Conservation (phyloP, 192 early-diverging fungal species). For the Umbelopsis sp. region DNA sequence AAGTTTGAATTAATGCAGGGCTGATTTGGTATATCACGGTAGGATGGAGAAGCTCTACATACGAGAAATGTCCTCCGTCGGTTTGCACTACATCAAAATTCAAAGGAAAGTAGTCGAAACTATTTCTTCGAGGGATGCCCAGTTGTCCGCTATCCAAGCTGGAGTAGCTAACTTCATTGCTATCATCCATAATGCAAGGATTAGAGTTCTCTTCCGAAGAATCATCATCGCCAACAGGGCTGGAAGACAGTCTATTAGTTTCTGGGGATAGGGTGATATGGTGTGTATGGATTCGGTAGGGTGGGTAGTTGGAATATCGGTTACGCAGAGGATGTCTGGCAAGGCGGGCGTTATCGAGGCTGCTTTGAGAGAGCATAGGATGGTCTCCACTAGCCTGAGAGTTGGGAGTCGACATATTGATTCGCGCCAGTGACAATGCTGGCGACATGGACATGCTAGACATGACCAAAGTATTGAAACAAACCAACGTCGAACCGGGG, state of each 20-base stretch:
- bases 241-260: not conserved
- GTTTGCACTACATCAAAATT: conserved; percentile 6
- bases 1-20: too few species aligned
- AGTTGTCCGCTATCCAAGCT: not conserved
- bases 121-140: not conserved
- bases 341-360: not conserved
- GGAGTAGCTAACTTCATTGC: not conserved
- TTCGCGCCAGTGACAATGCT: not conserved
- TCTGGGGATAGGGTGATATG: not conserved
- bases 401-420: not conserved
- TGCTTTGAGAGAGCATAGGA: not conserved
- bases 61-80: conserved; percentile 17
- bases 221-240: not conserved
- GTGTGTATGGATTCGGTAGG: conserved; percentile 11
- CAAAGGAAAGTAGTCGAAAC: conserved; percentile 13
- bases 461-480: conserved; percentile 1
- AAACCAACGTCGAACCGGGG: not conserved
- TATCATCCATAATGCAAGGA: not conserved
- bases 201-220: not conserved
- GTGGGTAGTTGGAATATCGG: not conserved
- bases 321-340: not conserved
- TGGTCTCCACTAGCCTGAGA: not conserved
- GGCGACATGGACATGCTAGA: conserved; percentile 17
- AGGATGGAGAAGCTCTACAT: not conserved
- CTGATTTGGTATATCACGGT: too few species aligned